Evolutionary conservation across 371 early-diverging fungal species (phyloP), one percentile per base, ranked within the genome.

Genomic region (Haplosporangium sp.): DNA sequence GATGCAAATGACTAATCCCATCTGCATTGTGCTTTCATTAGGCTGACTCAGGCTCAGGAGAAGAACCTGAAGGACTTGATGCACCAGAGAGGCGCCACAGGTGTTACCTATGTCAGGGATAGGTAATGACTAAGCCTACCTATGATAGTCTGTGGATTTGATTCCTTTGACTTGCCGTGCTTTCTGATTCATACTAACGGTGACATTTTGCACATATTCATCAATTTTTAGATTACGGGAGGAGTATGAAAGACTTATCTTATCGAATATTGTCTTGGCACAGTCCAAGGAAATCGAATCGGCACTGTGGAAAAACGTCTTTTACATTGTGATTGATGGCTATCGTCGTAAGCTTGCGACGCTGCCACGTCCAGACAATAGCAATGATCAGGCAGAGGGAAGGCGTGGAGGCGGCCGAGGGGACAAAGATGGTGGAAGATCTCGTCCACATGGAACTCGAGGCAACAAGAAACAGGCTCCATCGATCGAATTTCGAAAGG

Each of bases 301-400:
- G 12, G 79, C 64, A 21, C 60, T 88, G 55, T 88, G 89, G 89
- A 88, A 88, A 63, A 63, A 82, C 29, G 83, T 83, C 20, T 85
- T 84, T 54, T 88, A 87, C 67, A 84, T 80, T 36, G 70, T 83
- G 47, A 88, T 88, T 57, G 89, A 88, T 42, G 87, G 86, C 12
- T 87, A 83, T 63, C 82, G 87, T 43, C 86, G 76, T 65, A 74
- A 66, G 47, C 68, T 85, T 37, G 66, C 83, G 66, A 56, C 63
- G 37, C 63, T 86, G 70, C 61, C 51, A n/a, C 67, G 64, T 12
- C 64, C 59, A 1, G 66, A 65, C 42, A 59, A 23, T 48, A 46
- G 12, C 55, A 60, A 55, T n/a, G 59, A 70, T 16, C 73, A 66
- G 20, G 65, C 53, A 54, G 59, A 64, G 21, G 52, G 55, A 11